Base-by-base conservation (phyloP, 179 eudicot species). In the Spinacia oleracea region DNA sequence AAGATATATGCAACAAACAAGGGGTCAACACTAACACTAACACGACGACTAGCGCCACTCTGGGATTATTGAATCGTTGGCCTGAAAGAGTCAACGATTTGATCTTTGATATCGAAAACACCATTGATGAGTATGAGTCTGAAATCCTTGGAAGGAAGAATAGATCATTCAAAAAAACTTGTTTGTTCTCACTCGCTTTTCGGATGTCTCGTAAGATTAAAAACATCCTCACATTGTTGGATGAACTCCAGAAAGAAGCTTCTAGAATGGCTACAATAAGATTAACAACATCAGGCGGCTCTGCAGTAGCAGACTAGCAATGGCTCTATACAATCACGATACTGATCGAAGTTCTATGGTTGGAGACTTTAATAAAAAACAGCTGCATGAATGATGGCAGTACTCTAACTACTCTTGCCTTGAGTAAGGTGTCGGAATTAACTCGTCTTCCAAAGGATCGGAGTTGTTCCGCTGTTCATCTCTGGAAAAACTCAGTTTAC, bases 391-490 rank as follows among this genome's bases (percentile, higher is more conserved):
- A n/a, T n/a, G n/a, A n/a, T n/a, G n/a, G 35, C 5, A 29, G 31
- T 5, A 48, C 40, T 71, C 40, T 71, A 7, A 71, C 4, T 23
- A 27, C 74, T 29, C 35, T 70, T 27, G 59, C 48, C 40, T 71
- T 71, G 59, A 27, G 23, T 71, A 71, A 0, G 32, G 74, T 71
- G 40, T 29, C 74, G 16, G 40, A 6, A n/a, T 34, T 45, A 69
- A 12, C 0, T 5, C 6, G 58, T 70, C 74, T 70, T 70, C 58
- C 58, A n/a, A 10, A 6, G n/a, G n/a, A n/a, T n/a, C n/a, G n/a
- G 58, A 70, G 38, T 70, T 70, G 40, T 27, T 15, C 23, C 58
- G 7, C 6, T 70, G 74, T 48, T 46, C 74, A 14, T 46, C 74
- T 70, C 74, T 70, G 0, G 38, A 43, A 43, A 18, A 43, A 14